Percentiles rank a stretch among this genome's conserved stretches.
Conservation (phyloP, 2,329 filamentous ascomycete genomes). For the Cercospora nicotianae region DNA sequence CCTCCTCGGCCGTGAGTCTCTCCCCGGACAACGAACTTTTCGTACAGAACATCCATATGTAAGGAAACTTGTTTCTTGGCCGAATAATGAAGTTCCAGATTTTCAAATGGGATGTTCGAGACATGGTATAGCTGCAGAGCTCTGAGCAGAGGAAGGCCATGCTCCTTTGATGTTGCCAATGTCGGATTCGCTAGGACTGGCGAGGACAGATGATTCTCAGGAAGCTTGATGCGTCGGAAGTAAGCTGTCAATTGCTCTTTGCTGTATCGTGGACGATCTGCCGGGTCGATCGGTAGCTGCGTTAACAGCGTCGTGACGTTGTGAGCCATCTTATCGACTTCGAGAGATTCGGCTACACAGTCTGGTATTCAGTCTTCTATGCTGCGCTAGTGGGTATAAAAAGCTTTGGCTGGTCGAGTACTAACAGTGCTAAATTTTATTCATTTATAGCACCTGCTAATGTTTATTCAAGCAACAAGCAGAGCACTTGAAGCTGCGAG, state of each 20-base stretch:
- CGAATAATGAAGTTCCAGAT: slow-evolving; percentile 57
- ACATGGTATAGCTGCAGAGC: slow-evolving; percentile 44
- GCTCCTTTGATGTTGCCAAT: slow-evolving; percentile 27
- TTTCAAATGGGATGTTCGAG: slow-evolving; percentile 56
- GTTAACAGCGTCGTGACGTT: slow-evolving; percentile 17
- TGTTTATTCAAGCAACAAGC: background rate
- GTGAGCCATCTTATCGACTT: slow-evolving; percentile 24
- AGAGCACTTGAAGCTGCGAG: background rate
- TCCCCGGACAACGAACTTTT: slow-evolving; percentile 52
- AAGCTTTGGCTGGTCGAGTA: background rate
- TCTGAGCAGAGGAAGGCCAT: slow-evolving; percentile 33
- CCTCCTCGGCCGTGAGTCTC: slow-evolving; percentile 50
- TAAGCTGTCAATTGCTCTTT: slow-evolving; percentile 28
- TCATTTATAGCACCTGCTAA: background rate
- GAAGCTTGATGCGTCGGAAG: slow-evolving; percentile 29
- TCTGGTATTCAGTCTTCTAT: background rate
- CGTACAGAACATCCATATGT: slow-evolving; percentile 52
- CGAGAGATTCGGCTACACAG: background rate
- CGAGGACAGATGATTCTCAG: slow-evolving; percentile 19
- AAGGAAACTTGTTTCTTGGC: slow-evolving; percentile 50
- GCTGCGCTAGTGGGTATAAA: background rate
- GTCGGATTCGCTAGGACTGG: slow-evolving; percentile 22
- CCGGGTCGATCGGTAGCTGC: slow-evolving; percentile 23
- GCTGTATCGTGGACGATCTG: slow-evolving; percentile 28
- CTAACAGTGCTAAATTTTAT: background rate